Base-by-base conservation (phyloP, 768 basidiomycete species). In the Phanerodontia chrysosporium region DNA sequence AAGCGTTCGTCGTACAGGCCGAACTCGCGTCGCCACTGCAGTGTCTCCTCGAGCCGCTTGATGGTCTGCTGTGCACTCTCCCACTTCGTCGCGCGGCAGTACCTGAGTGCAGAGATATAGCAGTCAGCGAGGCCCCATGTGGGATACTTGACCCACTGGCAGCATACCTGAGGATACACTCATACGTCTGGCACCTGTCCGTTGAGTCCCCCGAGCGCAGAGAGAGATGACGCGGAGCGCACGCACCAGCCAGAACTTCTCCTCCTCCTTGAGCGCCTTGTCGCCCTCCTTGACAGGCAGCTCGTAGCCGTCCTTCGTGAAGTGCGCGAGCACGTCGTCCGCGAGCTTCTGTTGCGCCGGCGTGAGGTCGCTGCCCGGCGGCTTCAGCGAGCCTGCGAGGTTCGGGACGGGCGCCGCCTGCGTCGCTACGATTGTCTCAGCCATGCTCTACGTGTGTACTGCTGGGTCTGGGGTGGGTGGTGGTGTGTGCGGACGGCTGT, bases 21-120 rank as follows among this genome's bases (percentile, higher is more conserved):
- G 69, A 80, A 94, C 55, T 91, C 89, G 32, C 92, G 79, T 51
- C 92, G 76, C 93, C 93, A 95, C 60, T 77, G 81, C 30, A 90
- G 75, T 1, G 92, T 92, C 22, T 70, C 79, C 67, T 93, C 89
- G 2, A 92, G 70, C 14, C 91, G 79, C 36, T 78, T 75, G 56
- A 92, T 86, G 2, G 84, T 81, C 27, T 69, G 73, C n/a, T 76
- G 67, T 7, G 75, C 70, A 18, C 72, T 69, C 57, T 82, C 80
- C 86, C 90, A 91, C 62, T 92, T 94, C 0, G 83, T 78, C 2
- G 92, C 92, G 45, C 91, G 85, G 36, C 91, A 72, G 70, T 86
- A 93, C 59, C 89, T 86, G 66, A 2, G 35, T 29, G 55, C 10
- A 58, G 12, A 29, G 27, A n/a, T n/a, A n/a, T n/a, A n/a, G n/a